phyloP scores from a whole-genome alignment of 2,329 filamentous ascomycete species.

The Hypoxylon sp. region DNA sequence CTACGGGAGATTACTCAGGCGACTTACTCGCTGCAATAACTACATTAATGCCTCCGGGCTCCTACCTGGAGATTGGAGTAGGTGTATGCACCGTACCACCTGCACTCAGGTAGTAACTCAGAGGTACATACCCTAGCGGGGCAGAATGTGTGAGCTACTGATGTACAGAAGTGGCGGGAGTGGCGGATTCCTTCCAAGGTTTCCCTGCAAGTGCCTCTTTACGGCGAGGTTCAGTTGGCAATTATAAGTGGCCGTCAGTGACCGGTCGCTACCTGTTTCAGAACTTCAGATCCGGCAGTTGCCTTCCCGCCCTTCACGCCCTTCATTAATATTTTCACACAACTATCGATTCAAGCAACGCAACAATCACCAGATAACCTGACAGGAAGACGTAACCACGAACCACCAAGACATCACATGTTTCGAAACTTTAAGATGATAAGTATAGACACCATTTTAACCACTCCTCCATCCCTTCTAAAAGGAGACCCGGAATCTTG shows the following conservation, averaged over 20 bases:
- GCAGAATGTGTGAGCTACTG: background rate
- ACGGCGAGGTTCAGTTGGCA: conserved; percentile 21
- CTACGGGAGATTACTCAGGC: conserved; percentile 1
- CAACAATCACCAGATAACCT: conserved; percentile 21
- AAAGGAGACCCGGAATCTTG: background rate
- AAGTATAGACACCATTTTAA: background rate
- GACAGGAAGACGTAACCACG: conserved; percentile 6
- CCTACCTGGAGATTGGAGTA: background rate
- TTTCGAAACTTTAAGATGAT: conserved; percentile 15
- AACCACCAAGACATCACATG: conserved; percentile 20
- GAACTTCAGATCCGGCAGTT: conserved; percentile 38
- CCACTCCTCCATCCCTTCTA: background rate
- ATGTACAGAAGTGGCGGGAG: conserved; percentile 20
- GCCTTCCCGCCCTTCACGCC: conserved; percentile 17
- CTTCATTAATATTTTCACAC: conserved; percentile 16
- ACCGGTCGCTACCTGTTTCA: conserved; percentile 36
- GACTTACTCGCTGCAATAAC: background rate
- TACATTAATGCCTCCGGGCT: background rate
- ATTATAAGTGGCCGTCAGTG: conserved; percentile 21
- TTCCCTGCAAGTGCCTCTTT: conserved; percentile 11
- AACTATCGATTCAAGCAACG: conserved; percentile 10
- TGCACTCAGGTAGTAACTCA: background rate
- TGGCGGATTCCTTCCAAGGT: conserved; percentile 11
- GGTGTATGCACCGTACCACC: no score
- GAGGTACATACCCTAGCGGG: background rate